Conservation (phyloP, 495 filamentous ascomycete species). For the Podospora pseudoanserina region DNA sequence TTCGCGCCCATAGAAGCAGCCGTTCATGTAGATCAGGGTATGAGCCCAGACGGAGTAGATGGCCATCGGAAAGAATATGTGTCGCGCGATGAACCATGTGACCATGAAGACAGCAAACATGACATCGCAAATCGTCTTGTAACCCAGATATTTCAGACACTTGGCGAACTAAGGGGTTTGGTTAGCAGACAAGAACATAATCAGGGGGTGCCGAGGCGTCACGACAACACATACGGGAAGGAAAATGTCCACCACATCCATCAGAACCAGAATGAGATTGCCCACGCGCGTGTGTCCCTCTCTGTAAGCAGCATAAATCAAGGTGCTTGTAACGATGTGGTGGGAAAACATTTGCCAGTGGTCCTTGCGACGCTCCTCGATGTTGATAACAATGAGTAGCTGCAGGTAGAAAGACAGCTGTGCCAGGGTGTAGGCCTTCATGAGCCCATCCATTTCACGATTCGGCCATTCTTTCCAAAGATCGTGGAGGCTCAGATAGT, state of each 20-base stretch:
- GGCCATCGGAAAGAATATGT: slow-evolving; percentile 72
- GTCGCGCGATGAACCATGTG: slow-evolving; percentile 79
- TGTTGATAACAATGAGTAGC: slow-evolving; percentile 88
- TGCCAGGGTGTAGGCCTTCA: slow-evolving; percentile 89
- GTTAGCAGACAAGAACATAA: neutral
- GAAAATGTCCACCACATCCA: slow-evolving; percentile 90
- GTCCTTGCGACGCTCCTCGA: slow-evolving; percentile 91
- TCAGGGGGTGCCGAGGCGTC: neutral
- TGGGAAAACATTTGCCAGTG: slow-evolving; percentile 94
- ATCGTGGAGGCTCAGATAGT: slow-evolving; percentile 70
- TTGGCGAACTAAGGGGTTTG: slow-evolving; percentile 67
- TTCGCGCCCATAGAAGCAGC: slow-evolving; percentile 60
- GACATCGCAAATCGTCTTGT: slow-evolving; percentile 69
- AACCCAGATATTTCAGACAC: slow-evolving; percentile 84
- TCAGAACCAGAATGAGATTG: slow-evolving; percentile 82
- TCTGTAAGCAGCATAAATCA: slow-evolving; percentile 76
- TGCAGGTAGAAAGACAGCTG: slow-evolving; percentile 94
- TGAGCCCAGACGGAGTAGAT: slow-evolving; percentile 80
- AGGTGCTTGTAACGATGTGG: slow-evolving; percentile 80
- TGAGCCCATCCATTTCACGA: slow-evolving; percentile 63
- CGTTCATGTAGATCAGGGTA: slow-evolving; percentile 59
- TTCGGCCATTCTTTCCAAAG: slow-evolving; percentile 84
- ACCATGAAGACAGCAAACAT: slow-evolving; percentile 84
- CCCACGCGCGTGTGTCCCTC: slow-evolving; percentile 83
- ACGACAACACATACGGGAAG: slow-evolving; percentile 63